These are phyloP conservation scores for Pseudocercospora fijiensis DNA, from an alignment of 2,329 filamentous ascomycete species.

Conservation along the genomic window DNA sequence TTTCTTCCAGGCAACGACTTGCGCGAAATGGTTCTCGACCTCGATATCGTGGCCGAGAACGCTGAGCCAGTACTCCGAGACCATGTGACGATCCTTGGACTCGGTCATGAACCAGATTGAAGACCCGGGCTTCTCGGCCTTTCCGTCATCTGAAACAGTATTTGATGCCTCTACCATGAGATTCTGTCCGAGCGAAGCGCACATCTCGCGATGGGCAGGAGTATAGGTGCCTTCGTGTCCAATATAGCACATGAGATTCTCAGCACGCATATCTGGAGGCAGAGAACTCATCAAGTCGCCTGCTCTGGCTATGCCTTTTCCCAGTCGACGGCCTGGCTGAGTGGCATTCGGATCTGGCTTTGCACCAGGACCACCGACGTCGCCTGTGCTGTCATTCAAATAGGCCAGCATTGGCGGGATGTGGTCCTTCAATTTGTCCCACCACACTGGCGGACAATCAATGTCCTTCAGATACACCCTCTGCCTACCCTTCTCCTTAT, in stretches of 20 bases:
- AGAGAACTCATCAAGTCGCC: conserved; percentile 95
- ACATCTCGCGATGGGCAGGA: conserved; percentile 95
- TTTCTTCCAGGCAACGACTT: conserved; percentile 91
- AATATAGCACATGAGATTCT: conserved; percentile 98
- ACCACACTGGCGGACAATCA: conserved; percentile 87
- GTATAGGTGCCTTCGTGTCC: conserved; percentile 97
- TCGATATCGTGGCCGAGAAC: conserved; percentile 94
- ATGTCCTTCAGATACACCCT: conserved; percentile 96
- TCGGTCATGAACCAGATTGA: conserved; percentile 99
- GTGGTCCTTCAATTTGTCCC: conserved; percentile 70
- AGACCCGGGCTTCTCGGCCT: conserved; percentile 72
- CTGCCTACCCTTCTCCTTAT: conserved; percentile 75
- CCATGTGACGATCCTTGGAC: conserved; percentile 82
- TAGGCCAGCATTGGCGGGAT: conserved; percentile 86
- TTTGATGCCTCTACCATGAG: conserved; percentile 93
- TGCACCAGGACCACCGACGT: conserved; percentile 56
- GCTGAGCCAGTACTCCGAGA: conserved; percentile 91
- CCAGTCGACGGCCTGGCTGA: conserved; percentile 47
- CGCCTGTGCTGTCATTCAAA: conserved; percentile 74
- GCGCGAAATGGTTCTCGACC: conserved; percentile 94
- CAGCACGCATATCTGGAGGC: conserved; percentile 80
- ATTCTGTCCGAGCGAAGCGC: conserved; percentile 90
- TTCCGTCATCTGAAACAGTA: conserved; percentile 63
- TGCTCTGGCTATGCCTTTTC: conserved; percentile 65
- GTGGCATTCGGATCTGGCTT: conserved; percentile 48